These are phyloP conservation scores for Fraxinus velutina DNA, from an alignment of 305 asterid genomes.

Conservation along the genomic window DNA sequence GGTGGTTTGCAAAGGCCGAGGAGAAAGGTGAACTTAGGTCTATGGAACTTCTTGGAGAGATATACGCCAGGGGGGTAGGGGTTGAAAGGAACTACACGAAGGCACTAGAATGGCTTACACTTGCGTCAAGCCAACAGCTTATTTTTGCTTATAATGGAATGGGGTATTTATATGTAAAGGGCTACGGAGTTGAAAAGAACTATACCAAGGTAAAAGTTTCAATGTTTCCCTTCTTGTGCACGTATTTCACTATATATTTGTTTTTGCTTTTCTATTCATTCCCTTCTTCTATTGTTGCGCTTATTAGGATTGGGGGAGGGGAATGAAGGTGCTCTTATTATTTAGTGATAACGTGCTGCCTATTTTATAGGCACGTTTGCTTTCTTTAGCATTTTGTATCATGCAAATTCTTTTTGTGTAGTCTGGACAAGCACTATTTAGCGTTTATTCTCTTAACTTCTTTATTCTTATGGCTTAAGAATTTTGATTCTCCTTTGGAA, in stretches of 20 bases:
- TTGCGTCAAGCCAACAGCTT: slow-evolving; percentile 84
- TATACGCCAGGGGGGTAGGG: slow-evolving; percentile 92
- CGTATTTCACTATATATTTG: background rate
- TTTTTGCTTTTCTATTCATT: background rate
- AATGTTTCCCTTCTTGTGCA: background rate
- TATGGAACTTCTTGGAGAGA: slow-evolving; percentile 98
- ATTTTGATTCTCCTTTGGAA: background rate
- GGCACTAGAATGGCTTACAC: slow-evolving; percentile 91
- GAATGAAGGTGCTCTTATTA: background rate
- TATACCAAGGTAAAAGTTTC: slow-evolving; percentile 54
- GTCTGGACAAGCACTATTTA: background rate
- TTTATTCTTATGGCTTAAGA: background rate
- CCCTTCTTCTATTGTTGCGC: background rate
- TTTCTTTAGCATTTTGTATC: background rate
- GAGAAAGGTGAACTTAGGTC: slow-evolving; percentile 91
- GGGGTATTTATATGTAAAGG: slow-evolving; percentile 93
- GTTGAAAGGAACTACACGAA: slow-evolving; percentile 89
- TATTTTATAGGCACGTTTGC: background rate
- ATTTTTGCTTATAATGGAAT: slow-evolving; percentile 90
- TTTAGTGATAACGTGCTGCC: background rate
- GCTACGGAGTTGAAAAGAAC: slow-evolving; percentile 93
- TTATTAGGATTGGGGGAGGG: background rate
- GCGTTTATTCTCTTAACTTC: background rate
- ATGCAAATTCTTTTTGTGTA: background rate
- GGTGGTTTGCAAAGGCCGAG: slow-evolving; percentile 87